These are phyloP conservation scores for Blastomyces percursus DNA, from an alignment of 2,329 filamentous ascomycete species.

Conservation along the genomic window DNA sequence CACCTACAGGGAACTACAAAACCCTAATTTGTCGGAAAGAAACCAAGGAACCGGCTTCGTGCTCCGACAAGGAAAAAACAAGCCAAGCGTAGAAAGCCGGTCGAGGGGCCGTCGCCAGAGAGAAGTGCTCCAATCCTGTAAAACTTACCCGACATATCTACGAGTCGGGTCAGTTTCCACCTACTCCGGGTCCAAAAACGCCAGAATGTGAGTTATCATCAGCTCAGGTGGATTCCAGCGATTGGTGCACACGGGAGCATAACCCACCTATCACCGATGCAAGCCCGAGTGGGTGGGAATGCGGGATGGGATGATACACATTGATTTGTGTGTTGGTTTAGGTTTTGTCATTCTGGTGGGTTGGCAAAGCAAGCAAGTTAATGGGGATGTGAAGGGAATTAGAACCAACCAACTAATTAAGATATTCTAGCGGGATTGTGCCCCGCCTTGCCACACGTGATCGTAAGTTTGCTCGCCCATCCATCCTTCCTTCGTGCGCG, in stretches of 20 bases:
- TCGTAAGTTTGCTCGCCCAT: neutral
- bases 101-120: neutral
- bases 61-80: neutral
- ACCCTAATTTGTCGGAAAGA: neutral
- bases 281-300: neutral
- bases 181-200: neutral
- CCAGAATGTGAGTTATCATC: neutral
- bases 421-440: neutral
- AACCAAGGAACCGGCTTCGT: neutral
- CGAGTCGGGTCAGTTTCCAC: constrained; percentile 1
- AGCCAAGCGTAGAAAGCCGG: neutral
- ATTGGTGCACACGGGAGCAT: neutral
- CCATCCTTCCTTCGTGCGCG: neutral
- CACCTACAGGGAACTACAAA: neutral
- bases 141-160: neutral
- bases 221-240: neutral
- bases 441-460: neutral
- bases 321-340: neutral
- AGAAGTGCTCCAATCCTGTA: neutral
- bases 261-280: neutral
- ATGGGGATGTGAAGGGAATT: neutral
- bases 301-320: neutral
- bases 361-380: neutral
- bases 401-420: neutral
- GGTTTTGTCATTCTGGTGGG: neutral